Evolutionary conservation across 83 land plant genomes (phyloP), one percentile per base, ranked within the genome.

Genomic region (Picea engelmannii): DNA sequence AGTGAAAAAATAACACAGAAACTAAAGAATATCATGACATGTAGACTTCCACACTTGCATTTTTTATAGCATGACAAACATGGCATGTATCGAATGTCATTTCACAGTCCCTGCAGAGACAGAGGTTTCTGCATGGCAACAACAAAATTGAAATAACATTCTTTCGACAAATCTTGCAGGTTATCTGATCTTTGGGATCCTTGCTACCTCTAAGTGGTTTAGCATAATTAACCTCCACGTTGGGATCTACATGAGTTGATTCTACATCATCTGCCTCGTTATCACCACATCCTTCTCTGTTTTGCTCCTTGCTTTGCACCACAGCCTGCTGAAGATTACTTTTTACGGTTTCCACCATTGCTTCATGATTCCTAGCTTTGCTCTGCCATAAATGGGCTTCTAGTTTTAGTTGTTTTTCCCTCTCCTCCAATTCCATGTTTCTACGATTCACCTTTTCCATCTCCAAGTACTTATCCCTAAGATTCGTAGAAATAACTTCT

Each of bases 341-440:
- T n/a, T 82, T 27, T 59, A 83, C 23, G 83, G 52, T n/a, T 27
- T 8, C 73, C 52, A 78, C 81, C 85, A 78, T 78, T 6, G 69
- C 58, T 63, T 83, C 85, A 20, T 40, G 18, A 55, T 79, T 83
- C 21, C 63, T 83, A 6, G 81, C 81, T 25, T 78, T 78, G 82
- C 58, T 78, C 73, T 78, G 81, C 81, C 81, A 83, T 52, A 83
- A 17, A 11, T 61, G 81, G 23, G 81, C 49, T 44, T 83, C 85
- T 20, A 83, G 38, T 12, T 62, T 66, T 18, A 83, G 31, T 2
- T 65, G 82, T 58, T 66, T 78, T 1, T 78, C 52, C 59, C 74
- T 62, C 52, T 83, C 82, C 58, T 83, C 85, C 44, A 83, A 71
- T 7, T 83, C 82, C 69, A 79, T 78, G 44, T 83, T 83, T 52